Evolutionary conservation across 2,329 filamentous ascomycete genomes (phyloP).

Genomic region (Exophiala phaeomuriformis): DNA sequence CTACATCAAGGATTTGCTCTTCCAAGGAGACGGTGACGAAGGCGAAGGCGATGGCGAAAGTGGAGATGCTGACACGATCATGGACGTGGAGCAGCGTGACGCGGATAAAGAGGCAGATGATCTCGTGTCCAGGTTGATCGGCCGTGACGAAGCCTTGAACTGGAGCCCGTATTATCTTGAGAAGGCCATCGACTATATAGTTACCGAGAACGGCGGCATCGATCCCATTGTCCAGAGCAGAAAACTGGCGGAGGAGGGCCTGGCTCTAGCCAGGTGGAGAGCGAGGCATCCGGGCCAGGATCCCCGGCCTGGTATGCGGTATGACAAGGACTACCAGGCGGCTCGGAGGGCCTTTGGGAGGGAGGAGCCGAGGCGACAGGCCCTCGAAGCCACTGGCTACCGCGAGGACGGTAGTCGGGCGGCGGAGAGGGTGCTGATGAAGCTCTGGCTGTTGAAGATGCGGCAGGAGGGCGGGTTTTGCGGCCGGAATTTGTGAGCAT

Average conservation of each 20-base stretch:
- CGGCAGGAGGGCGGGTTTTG: neutral
- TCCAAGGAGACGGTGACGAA: neutral
- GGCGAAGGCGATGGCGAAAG: too few species aligned
- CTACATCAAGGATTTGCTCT: neutral
- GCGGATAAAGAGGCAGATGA: neutral
- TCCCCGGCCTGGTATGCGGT: neutral
- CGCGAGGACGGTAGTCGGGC: neutral
- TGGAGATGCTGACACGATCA: too few species aligned
- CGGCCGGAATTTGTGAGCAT: neutral
- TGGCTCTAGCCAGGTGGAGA: constrained; percentile 5
- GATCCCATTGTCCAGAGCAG: neutral
- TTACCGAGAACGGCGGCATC: neutral
- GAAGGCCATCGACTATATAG: neutral
- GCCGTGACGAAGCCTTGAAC: neutral
- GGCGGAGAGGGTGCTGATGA: constrained; percentile 9
- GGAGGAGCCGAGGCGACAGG: constrained; percentile 1
- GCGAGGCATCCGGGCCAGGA: neutral
- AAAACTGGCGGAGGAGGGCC: neutral
- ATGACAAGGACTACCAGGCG: neutral
- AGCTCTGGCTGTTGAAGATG: constrained; percentile 9
- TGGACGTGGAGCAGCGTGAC: too few species aligned
- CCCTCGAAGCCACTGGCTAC: constrained; percentile 5
- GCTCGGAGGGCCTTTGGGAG: constrained; percentile 4
- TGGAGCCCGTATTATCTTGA: constrained; percentile 11
- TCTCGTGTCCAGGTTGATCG: constrained; percentile 3